phyloP scores from a whole-genome alignment of 768 basidiomycete genomes.

The Boletus barrowsii region DNA sequence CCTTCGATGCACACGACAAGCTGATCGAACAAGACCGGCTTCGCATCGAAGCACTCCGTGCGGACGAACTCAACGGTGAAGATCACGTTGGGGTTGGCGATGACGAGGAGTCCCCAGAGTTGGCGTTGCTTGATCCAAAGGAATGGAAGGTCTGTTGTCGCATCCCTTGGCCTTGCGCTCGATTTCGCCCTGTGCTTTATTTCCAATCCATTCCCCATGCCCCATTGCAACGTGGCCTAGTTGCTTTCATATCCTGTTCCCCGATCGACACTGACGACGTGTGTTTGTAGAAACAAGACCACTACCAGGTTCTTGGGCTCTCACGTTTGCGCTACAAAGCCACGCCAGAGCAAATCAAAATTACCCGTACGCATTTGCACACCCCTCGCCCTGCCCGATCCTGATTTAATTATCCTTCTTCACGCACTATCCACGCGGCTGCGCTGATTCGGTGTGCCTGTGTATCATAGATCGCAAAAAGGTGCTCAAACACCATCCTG shows the following conservation, averaged over 20 bases:
- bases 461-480: constrained; percentile 82
- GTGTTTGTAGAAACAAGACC: constrained; percentile 83
- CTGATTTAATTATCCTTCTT: background rate
- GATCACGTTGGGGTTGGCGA: constrained; percentile 93
- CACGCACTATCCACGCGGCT: background rate
- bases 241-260: background rate
- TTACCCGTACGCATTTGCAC: constrained; percentile 73
- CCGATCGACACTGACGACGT: constrained; percentile 7
- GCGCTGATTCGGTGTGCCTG: background rate
- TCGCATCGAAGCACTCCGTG: constrained; percentile 49
- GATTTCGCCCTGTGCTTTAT: background rate
- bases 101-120: constrained; percentile 72
- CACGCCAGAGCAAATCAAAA: constrained; percentile 88
- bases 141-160: constrained; percentile 83
- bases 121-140: constrained; percentile 84
- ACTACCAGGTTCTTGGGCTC: constrained; percentile 94
- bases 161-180: background rate
- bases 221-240: background rate
- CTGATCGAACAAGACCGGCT: constrained; percentile 52
- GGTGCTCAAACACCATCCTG: constrained; percentile 97
- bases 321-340: constrained; percentile 87
- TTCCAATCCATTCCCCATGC: background rate
- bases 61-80: constrained; percentile 47
- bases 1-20: constrained; percentile 83
- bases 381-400: constrained; percentile 14